A percentile compares a stretch with the other conserved stretches of the same genome.
Evolutionary conservation across 2,329 filamentous ascomycete species (phyloP).

Genomic region (Cryphonectria naterciae): DNA sequence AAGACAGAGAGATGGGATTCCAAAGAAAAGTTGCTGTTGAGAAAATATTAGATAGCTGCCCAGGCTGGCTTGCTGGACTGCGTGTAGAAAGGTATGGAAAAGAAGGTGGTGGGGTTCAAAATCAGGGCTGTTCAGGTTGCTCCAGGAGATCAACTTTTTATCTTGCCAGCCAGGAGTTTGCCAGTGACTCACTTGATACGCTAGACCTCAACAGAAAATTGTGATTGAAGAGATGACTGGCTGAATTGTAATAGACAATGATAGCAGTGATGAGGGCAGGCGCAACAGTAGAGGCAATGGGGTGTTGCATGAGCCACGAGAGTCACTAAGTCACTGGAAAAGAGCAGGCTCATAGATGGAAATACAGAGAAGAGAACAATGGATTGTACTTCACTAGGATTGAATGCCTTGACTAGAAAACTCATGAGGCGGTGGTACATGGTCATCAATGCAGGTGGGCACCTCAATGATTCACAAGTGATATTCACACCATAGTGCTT

Average conservation of each 20-base stretch:
- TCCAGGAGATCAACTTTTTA: neutral
- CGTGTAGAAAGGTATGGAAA: neutral
- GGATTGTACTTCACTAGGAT: neutral
- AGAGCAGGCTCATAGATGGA: neutral
- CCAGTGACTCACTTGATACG: neutral
- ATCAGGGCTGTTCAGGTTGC: neutral
- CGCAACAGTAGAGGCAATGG: neutral
- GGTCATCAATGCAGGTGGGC: neutral
- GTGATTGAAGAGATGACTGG: neutral
- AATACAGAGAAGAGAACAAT: too few relatives aligned
- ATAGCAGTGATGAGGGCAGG: neutral
- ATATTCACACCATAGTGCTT: neutral
- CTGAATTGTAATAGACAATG: neutral
- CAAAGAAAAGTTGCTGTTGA: neutral
- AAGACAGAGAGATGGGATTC: neutral
- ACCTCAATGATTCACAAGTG: neutral
- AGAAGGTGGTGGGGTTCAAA: neutral
- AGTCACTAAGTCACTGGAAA: neutral
- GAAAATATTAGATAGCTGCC: neutral
- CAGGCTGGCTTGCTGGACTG: neutral
- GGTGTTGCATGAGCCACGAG: neutral
- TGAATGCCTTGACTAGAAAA: neutral
- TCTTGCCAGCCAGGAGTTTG: neutral
- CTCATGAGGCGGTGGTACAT: neutral
- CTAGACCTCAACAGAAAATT: neutral